phyloP scores from a whole-genome alignment of 768 basidiomycete species.

The Pleurotus pulmonarius region DNA sequence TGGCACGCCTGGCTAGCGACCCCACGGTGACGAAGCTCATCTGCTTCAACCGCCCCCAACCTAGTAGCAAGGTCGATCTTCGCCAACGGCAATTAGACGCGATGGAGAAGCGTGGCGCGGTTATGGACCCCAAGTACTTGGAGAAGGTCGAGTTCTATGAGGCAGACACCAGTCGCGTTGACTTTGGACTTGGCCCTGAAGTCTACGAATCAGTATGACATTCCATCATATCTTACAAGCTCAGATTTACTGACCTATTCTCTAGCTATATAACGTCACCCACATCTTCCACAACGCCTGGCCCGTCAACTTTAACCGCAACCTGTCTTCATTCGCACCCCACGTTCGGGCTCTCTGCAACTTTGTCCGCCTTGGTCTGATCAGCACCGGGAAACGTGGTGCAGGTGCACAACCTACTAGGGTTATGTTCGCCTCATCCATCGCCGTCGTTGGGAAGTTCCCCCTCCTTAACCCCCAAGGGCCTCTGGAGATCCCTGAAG shows the following conservation, averaged over 20 bases:
- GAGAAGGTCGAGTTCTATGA: conserved; percentile 24
- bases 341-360: conserved; percentile 32
- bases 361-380: conserved; percentile 21
- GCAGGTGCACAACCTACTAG: conserved; percentile 18
- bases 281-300: conserved; percentile 36
- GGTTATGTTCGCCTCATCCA: conserved; percentile 33
- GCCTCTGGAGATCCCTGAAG: conserved; percentile 28
- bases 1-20: conserved; percentile 23
- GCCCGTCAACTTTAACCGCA: conserved; percentile 41
- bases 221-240: not conserved
- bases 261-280: conserved; percentile 21
- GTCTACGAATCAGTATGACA: conserved; percentile 20
- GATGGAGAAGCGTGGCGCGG: conserved; percentile 26
- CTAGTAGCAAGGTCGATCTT: conserved; percentile 9
- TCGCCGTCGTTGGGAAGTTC: conserved; percentile 29
- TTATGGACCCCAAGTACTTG: conserved; percentile 21
- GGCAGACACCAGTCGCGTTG: conserved; percentile 20
- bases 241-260: not conserved
- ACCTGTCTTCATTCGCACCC: conserved; percentile 38
- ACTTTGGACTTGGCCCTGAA: conserved; percentile 22
- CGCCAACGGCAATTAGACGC: conserved; percentile 24
- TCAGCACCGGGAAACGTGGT: conserved; percentile 16
- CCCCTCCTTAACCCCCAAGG: conserved; percentile 22
- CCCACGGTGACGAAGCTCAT: conserved; percentile 23
- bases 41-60: conserved; percentile 24